Evolutionary conservation across 495 filamentous ascomycete species (phyloP), one percentile per base, ranked within the genome.

Genomic region (Podospora conica): DNA sequence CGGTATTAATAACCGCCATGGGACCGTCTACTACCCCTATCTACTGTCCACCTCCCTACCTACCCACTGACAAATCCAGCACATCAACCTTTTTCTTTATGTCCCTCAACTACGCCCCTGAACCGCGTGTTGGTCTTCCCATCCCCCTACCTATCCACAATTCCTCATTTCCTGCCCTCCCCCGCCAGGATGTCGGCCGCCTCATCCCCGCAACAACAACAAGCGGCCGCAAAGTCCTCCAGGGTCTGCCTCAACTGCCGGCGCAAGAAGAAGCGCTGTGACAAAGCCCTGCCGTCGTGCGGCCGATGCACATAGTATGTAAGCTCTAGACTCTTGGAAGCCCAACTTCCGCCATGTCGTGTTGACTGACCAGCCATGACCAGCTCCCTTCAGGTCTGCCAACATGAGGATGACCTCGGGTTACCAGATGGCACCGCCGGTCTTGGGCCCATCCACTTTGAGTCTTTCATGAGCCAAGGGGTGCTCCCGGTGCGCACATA

Each of bases 221-320:
- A n/a, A 15, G 58, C 59, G 20, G 58, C 59, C 21, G 40, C 66
- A 23, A 75, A 69, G 68, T 69, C 69, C 20, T 65, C 68, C 3
- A 64, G 70, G 55, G 72, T 70, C 29, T 76, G 74, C 56, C 33
- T 74, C 28, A 70, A 71, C 60, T 76, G 74, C 62, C 59, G 69
- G 23, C 60, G 66, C 15, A 68, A 70, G 22, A 76, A 76, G 64
- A 69, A 72, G 63, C 63, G 60, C 21, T 76, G 74, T 53, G 72
- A 74, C 27, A 76, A 76, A 55, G 67, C 61, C 12, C 57, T 70
- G 12, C 67, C 74, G 11, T 68, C 67, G 1, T 76, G 74, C 60
- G 56, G 69, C 40, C 59, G 69, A 53, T 74, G 72, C 56, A 68
- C 58, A 12, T 58, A 71, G 74, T 74, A 65, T 11, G 15, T n/a